Evolutionary conservation across 2,329 filamentous ascomycete genomes (phyloP), one percentile per base, ranked within the genome.

Genomic region (Alternaria angustiovoidea): DNA sequence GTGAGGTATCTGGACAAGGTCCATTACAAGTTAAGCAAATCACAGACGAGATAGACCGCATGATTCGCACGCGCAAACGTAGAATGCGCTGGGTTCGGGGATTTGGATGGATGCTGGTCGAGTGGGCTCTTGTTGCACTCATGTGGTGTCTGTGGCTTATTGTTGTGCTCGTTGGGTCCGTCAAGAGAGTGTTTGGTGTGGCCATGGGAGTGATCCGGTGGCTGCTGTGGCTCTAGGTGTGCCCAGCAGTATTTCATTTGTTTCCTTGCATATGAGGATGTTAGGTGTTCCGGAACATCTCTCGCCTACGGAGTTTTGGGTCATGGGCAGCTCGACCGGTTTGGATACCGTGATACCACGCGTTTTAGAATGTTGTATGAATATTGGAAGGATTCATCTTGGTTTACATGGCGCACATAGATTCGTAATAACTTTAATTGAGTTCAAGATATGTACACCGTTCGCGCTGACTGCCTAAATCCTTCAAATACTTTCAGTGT

Each of bases 131-230:
- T 18, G 88, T 98, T 39, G 91, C 91, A 4, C 87, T 96, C 68
- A 92, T 98, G 89, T 97, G 95, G 93, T 93, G 91, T 79, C 89
- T 96, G 16, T 98, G 94, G 93, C 87, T 96, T 60, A 83, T 96
- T 34, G 94, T 97, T 24, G 91, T 93, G 76, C 83, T 94, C 24
- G 82, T 91, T 52, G 87, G 92, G 61, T 78, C 91, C 14, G 80
- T 91, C 36, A 81, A 88, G 61, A 88, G 89, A 11, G 68, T 90
- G 1, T 85, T 89, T 44, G 85, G 85, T 46, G 88, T 88, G 2
- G 72, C 87, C 0, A 81, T 88, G 51, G 80, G 82, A 11, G 84
- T 86, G 9, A 82, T 91, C n/a, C 85, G 85, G 73, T 98, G 94
- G 94, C 79, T 97, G 75, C 80, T 97, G 64, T 97, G 92, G 92